Conservation (phyloP, 805 yeast species). For the Metschnikowia gruessii region DNA sequence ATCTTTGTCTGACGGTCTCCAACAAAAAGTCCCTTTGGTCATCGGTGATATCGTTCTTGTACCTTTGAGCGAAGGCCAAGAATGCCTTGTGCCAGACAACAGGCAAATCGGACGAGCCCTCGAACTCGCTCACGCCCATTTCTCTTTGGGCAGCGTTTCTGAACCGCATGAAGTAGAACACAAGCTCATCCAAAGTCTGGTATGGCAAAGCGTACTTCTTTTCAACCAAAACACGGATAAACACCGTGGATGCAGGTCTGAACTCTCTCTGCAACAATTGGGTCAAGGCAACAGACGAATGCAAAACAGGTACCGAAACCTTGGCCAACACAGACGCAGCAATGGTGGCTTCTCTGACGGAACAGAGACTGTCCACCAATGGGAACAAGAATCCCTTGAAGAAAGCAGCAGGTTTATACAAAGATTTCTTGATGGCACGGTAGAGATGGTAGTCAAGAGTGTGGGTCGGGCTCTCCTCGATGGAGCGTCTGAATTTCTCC, state of each 20-base stretch:
- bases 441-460: conserved; percentile 88
- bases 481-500: conserved; percentile 68
- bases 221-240: conserved; percentile 84
- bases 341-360: conserved; percentile 91
- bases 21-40: conserved; percentile 94
- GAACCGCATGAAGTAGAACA: conserved; percentile 90
- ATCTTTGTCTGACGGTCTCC: conserved; percentile 87
- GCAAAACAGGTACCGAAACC: conserved; percentile 90
- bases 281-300: conserved; percentile 92
- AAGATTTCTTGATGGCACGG: conserved; percentile 84
- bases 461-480: conserved; percentile 72
- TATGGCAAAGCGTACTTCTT: conserved; percentile 96
- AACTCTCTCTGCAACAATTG: conserved; percentile 78
- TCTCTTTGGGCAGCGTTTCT: conserved; percentile 55
- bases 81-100: conserved; percentile 98
- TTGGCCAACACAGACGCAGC: conserved; percentile 88
- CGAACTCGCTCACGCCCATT: conserved; percentile 32
- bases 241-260: conserved; percentile 84
- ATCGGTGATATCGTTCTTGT: conserved; percentile 96
- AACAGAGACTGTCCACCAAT: conserved; percentile 80
- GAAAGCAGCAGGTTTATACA: conserved; percentile 96
- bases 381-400: conserved; percentile 96
- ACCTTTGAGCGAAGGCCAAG: conserved; percentile 90
- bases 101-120: conserved; percentile 64
- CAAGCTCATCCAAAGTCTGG: conserved; percentile 92